phyloP scores from a whole-genome alignment of 108 stramenopile genomes.

The Skeletonema costatum region DNA sequence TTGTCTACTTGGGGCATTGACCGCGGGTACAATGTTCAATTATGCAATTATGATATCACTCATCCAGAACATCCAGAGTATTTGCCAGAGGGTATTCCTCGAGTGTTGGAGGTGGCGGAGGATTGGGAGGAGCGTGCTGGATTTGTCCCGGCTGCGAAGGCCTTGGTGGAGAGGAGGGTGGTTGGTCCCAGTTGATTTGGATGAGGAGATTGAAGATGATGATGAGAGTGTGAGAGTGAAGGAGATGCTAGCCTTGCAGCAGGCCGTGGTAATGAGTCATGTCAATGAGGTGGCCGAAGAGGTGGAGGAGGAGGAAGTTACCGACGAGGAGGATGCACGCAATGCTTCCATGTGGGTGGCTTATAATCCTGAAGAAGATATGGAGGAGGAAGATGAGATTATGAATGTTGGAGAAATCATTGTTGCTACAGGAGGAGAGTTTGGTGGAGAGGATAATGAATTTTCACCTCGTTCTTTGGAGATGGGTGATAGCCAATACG shows the following conservation, averaged over 20 bases:
- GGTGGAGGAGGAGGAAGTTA: neutral
- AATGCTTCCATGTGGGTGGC: constrained; percentile 49
- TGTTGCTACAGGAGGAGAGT: constrained; percentile 5
- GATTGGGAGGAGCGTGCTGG: constrained; percentile 48
- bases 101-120: constrained; percentile 19
- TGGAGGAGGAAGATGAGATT: constrained; percentile 17
- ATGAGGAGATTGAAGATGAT: constrained; percentile 18
- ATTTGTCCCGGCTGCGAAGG: constrained; percentile 4
- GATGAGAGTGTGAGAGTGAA: constrained; percentile 4
- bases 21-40: constrained; percentile 17
- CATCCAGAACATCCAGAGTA: constrained; percentile 29
- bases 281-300: neutral
- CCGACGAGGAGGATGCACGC: constrained; percentile 7
- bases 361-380: constrained; percentile 19
- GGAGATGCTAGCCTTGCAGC: neutral
- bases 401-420: constrained; percentile 29
- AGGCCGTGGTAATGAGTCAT: neutral
- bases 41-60: neutral
- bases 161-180: neutral
- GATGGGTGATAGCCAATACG: neutral
- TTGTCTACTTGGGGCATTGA: constrained; percentile 21
- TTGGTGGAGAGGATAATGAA: neutral
- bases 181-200: constrained; percentile 28
- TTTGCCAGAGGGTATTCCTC: constrained; percentile 27
- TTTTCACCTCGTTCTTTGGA: neutral